Percentiles rank a stretch among this genome's conserved stretches.
phyloP scores from a whole-genome alignment of 2,329 filamentous ascomycete species.

The Penicillium digitatum region DNA sequence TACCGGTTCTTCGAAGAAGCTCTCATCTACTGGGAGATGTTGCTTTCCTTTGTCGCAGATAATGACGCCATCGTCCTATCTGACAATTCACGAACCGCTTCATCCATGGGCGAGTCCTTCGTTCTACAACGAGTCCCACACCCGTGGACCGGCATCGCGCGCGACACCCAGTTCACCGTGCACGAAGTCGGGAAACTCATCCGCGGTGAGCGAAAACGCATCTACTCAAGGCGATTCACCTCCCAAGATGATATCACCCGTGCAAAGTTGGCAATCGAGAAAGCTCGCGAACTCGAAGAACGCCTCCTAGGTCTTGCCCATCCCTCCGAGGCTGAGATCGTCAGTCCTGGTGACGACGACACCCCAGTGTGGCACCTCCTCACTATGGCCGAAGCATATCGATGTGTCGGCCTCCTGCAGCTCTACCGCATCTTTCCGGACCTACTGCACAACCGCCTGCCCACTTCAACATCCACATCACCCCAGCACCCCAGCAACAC shows the following conservation, averaged over 20 bases:
- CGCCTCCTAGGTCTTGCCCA: constrained; percentile 47
- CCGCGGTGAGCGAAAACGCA: constrained; percentile 35
- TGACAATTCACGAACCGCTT: constrained; percentile 10
- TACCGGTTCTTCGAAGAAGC: constrained; percentile 55
- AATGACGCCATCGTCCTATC: constrained; percentile 36
- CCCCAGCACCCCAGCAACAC: neutral
- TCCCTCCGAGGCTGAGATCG: constrained; percentile 46
- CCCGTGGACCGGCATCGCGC: constrained; percentile 40
- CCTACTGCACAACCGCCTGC: constrained; percentile 45
- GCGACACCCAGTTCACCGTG: constrained; percentile 36
- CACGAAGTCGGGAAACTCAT: constrained; percentile 47
- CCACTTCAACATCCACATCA: constrained; percentile 11
- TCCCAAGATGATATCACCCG: constrained; percentile 34
- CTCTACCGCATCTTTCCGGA: constrained; percentile 54
- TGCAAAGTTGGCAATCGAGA: constrained; percentile 35
- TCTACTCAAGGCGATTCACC: constrained; percentile 36
- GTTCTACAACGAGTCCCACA: constrained; percentile 37
- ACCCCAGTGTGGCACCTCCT: constrained; percentile 54
- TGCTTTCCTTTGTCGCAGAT: constrained; percentile 52
- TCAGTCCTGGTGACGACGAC: constrained; percentile 50
- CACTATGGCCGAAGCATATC: constrained; percentile 52
- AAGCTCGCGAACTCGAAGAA: constrained; percentile 45
- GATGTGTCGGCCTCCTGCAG: constrained; percentile 52
- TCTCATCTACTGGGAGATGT: constrained; percentile 58
- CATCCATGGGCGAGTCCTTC: constrained; percentile 26